Percentiles rank a stretch among this genome's conserved stretches.
Evolutionary conservation across 2,329 filamentous ascomycete species (phyloP).

Genomic region (Colletotrichum magnum): DNA sequence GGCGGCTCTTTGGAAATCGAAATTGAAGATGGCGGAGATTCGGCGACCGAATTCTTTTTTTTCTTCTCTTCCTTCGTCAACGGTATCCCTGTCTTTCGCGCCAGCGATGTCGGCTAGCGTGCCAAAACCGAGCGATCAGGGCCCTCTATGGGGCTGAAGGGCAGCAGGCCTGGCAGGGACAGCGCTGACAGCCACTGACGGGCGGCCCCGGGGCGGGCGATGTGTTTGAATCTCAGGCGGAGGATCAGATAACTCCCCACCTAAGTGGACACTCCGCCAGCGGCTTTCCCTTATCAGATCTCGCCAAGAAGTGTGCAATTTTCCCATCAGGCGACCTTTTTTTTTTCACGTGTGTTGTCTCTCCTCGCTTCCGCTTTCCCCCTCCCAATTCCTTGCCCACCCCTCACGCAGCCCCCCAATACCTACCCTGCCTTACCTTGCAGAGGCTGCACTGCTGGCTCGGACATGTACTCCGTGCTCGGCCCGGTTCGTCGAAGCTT

Average conservation of each 20-base stretch:
- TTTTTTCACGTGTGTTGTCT: constrained; percentile 32
- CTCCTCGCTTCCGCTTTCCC: background rate
- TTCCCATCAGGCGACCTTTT: constrained; percentile 33
- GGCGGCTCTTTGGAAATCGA: constrained; percentile 1
- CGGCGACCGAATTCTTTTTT: constrained; percentile 2
- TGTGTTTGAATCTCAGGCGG: constrained; percentile 22
- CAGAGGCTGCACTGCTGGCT: background rate
- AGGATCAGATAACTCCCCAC: constrained; percentile 24
- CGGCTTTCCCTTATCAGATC: constrained; percentile 39
- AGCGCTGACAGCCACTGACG: constrained; percentile 6
- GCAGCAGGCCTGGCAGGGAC: background rate
- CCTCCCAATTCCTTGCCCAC: background rate
- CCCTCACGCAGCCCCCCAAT: background rate
- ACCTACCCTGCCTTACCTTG: background rate
- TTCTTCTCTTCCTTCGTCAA: background rate
- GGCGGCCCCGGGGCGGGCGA: constrained; percentile 10
- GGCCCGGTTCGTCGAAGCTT: constrained; percentile 30
- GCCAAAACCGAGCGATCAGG: constrained; percentile 7
- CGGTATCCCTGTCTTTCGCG: background rate
- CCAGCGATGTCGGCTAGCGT: constrained; percentile 20
- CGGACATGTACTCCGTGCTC: constrained; percentile 31
- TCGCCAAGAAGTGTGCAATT: constrained; percentile 28
- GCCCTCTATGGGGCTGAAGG: background rate
- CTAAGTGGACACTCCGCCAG: background rate
- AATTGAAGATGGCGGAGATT: background rate